Evolutionary conservation across 2,329 filamentous ascomycete species (phyloP).

Genomic region (Diaporthe australafricana): DNA sequence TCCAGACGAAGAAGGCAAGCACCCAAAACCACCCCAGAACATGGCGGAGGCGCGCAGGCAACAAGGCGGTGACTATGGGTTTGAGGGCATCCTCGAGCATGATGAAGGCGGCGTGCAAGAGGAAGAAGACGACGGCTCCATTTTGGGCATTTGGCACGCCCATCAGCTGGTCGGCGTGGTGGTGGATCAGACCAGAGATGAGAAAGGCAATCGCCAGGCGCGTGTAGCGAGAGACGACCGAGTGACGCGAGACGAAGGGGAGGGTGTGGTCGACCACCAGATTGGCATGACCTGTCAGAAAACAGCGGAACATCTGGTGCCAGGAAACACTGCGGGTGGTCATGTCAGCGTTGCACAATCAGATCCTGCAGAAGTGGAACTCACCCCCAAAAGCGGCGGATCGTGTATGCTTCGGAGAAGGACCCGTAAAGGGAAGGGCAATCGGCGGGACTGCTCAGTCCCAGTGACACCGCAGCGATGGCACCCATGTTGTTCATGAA

Average conservation of each 20-base stretch:
- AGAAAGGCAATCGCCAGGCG: conserved; percentile 16
- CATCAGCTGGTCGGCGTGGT: conserved; percentile 2
- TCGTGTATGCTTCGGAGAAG: conserved; percentile 15
- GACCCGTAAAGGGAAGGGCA: conserved; percentile 12
- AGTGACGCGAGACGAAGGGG: conserved; percentile 9
- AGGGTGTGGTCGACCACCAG: conserved; percentile 9
- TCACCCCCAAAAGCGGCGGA: conserved; percentile 30
- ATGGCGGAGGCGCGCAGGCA: background rate
- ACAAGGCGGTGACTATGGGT: background rate
- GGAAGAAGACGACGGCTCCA: conserved; percentile 17
- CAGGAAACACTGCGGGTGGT: background rate
- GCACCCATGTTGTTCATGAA: conserved; percentile 27
- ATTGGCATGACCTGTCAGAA: conserved; percentile 21
- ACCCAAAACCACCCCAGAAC: conserved; percentile 23
- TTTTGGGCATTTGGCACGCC: conserved; percentile 18
- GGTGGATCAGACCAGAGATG: conserved; percentile 23
- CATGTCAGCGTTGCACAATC: background rate
- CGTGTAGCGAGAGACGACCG: conserved; percentile 11
- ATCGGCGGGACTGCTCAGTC: conserved; percentile 1
- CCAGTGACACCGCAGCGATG: background rate
- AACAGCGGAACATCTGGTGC: conserved; percentile 29
- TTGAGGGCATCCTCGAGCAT: conserved; percentile 24
- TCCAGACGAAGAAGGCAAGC: conserved; percentile 11
- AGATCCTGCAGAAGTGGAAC: background rate
- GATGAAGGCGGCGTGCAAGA: conserved; percentile 29